phyloP scores from a whole-genome alignment of 345 rosid genomes.

The Salix caprea region DNA sequence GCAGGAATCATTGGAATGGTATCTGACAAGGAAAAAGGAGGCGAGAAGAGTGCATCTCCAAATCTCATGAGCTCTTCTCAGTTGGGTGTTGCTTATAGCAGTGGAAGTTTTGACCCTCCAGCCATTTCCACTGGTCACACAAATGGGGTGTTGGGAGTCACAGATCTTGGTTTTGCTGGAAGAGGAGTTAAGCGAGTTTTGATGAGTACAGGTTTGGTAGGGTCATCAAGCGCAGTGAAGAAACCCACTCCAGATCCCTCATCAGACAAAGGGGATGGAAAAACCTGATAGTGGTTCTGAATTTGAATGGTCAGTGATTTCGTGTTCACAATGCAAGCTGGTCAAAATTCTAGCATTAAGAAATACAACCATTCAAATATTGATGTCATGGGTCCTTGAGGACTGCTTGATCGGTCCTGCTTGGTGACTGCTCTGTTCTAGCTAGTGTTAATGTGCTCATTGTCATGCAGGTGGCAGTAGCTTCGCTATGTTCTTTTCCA shows the following conservation, averaged over 20 bases:
- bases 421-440: not conserved
- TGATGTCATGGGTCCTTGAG: not conserved
- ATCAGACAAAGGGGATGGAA: constrained; percentile 48
- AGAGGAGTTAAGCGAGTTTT: constrained; percentile 88
- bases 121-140: constrained; percentile 79
- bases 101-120: constrained; percentile 54
- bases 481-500: not conserved
- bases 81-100: constrained; percentile 41
- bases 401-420: not conserved
- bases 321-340: not conserved
- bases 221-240: constrained; percentile 60
- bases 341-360: not conserved
- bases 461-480: not conserved
- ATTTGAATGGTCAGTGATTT: not conserved
- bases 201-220: constrained; percentile 38
- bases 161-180: constrained; percentile 85
- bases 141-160: constrained; percentile 55
- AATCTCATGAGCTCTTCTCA: constrained; percentile 52
- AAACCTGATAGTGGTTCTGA: constrained; percentile 22
- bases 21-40: constrained; percentile 42
- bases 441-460: not conserved
- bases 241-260: constrained; percentile 43
- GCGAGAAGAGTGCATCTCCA: constrained; percentile 37
- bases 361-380: not conserved
- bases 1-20: constrained; percentile 69